Evolutionary conservation across 805 yeast species (phyloP).

Genomic region (Kodamaea kaohsiungensis): DNA sequence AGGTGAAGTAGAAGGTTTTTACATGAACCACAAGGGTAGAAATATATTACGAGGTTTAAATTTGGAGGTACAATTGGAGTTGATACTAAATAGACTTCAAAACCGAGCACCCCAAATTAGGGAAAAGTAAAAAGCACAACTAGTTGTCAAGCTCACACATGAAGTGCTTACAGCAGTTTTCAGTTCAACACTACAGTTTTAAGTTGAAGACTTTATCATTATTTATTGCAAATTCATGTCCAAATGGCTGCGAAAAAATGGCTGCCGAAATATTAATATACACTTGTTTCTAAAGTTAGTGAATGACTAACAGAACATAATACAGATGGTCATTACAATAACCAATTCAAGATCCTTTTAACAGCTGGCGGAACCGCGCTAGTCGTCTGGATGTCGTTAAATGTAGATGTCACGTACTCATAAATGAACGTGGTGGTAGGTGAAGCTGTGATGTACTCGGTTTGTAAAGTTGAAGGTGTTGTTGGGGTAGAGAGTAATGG

Average conservation of each 20-base stretch:
- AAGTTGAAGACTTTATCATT: too few species aligned
- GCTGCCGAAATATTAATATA: not conserved
- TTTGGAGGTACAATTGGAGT: slow-evolving; percentile 25
- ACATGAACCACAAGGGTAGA: slow-evolving; percentile 38
- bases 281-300: not conserved
- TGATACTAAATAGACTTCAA: not conserved
- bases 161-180: too few species aligned
- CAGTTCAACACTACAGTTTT: too few species aligned
- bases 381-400: not conserved
- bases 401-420: not conserved
- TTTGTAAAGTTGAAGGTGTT: not conserved
- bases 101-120: not conserved
- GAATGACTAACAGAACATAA: not conserved
- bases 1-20: slow-evolving; percentile 36
- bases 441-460: slow-evolving; percentile 1
- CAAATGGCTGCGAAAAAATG: not conserved
- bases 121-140: not conserved
- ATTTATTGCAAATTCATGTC: not conserved
- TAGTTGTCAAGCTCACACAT: too few species aligned
- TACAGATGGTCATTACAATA: not conserved
- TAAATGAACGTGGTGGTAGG: not conserved
- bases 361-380: slow-evolving; percentile 3
- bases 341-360: slow-evolving; percentile 1
- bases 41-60: slow-evolving; percentile 33
- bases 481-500: not conserved